Evolutionary conservation across 1,284 basidiomycete genomes (phyloP), one percentile per base, ranked within the genome.

Genomic region (Mycocalia duriaeana): DNA sequence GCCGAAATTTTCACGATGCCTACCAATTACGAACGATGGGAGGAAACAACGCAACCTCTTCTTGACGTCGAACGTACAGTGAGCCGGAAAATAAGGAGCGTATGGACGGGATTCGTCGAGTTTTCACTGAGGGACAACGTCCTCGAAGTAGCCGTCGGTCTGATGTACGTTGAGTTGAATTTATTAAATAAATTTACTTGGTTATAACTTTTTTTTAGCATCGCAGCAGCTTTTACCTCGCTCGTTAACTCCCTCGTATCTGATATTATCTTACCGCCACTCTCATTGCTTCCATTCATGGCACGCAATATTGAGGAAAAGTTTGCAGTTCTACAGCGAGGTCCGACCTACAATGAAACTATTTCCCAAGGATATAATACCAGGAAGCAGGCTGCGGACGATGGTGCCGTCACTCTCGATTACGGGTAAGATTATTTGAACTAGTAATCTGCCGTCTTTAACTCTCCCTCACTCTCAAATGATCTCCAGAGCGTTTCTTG

Each of bases 131-230:
- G 63, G 19, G 69, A 70, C 41, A 69, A 65, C 48, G 67, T 71
- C 9, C 55, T 71, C 2, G 67, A 71, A 49, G 67, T 71, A 36
- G 67, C 68, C 5, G 58, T 69, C 26, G 68, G 68, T 61, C 52
- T 71, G 6, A 69, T 70, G 64, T 66, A 46, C 23, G 60, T 53
- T 36, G 13, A 13, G 5, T 34, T 34, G 5, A 16, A 34, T 13
- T 11, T 34, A 11, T 16, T 34, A 11, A 3, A 2, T 34, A 11
- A 13, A 16, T 34, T 3, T 34, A n/a, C 13, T 34, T 34, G 16
- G 13, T 16, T 13, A 11, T 34, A 34, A 34, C 16, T 13, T 18
- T 37, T 35, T 2, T 25, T 9, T 37, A 65, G 61, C 48, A 59
- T 66, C 39, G 65, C 66, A 8, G 48, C 60, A 5, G 56, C 63